These are phyloP conservation scores for Microcyclosporella mali DNA, from an alignment of 2,329 filamentous ascomycete species.

Conservation along the genomic window DNA sequence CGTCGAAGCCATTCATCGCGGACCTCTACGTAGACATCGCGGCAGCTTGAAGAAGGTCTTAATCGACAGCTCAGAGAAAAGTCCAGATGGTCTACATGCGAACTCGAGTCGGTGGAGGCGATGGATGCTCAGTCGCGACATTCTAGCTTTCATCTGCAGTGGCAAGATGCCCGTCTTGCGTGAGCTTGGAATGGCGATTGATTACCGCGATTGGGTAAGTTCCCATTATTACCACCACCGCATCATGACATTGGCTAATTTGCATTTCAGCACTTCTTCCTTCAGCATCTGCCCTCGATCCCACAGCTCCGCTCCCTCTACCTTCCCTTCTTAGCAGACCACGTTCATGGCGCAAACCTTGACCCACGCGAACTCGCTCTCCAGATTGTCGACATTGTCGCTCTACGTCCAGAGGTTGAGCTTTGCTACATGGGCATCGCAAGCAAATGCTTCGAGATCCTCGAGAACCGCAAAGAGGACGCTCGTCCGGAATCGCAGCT, in stretches of 20 bases:
- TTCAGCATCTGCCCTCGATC: conserved; percentile 66
- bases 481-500: conserved; percentile 45
- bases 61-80: conserved; percentile 61
- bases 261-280: conserved; percentile 61
- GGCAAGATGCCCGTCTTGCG: conserved; percentile 66
- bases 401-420: conserved; percentile 67
- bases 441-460: conserved; percentile 75
- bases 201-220: conserved; percentile 73
- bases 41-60: conserved; percentile 66
- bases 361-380: conserved; percentile 66
- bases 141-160: conserved; percentile 67
- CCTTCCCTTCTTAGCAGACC: conserved; percentile 61
- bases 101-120: conserved; percentile 51
- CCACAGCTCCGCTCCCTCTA: conserved; percentile 65
- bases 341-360: conserved; percentile 49
- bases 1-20: conserved; percentile 65
- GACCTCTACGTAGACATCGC: conserved; percentile 64
- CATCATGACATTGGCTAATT: no score
- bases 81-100: conserved; percentile 36
- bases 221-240: no score
- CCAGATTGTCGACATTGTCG: conserved; percentile 72
- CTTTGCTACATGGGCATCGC: conserved; percentile 71
- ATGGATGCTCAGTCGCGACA: conserved; percentile 66
- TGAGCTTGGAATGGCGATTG: conserved; percentile 66
- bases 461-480: conserved; percentile 53